A percentile compares a stretch with the other conserved stretches of the same genome.
Evolutionary conservation across 768 basidiomycete genomes (phyloP).

Genomic region (Lactifluus volemus): DNA sequence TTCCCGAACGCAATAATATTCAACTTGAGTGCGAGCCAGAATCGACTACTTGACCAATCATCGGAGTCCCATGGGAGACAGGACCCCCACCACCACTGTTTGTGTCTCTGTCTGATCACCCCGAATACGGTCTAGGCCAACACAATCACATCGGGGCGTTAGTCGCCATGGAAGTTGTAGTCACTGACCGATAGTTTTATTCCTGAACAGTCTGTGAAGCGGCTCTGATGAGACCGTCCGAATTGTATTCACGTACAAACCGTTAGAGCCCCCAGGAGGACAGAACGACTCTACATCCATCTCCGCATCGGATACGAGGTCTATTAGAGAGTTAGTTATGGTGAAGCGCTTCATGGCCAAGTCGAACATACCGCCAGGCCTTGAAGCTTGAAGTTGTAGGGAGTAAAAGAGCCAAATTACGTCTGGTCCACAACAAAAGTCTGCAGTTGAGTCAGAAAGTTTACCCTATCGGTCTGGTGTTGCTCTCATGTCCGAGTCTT

Average conservation of each 20-base stretch:
- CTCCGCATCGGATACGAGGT: slow-evolving; percentile 35
- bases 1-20: no score
- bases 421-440: slow-evolving; percentile 28
- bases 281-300: slow-evolving; percentile 32
- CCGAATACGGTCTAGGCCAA: no score
- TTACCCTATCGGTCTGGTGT: slow-evolving; percentile 34
- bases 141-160: no score
- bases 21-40: no score
- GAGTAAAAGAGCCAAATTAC: slow-evolving; percentile 31
- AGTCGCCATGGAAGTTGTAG: no score
- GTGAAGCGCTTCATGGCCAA: neutral
- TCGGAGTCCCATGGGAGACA: no score
- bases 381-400: no score
- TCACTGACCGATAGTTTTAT: no score
- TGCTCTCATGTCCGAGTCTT: slow-evolving; percentile 22
- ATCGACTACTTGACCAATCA: no score
- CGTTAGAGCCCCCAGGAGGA: slow-evolving; percentile 22
- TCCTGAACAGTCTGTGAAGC: no score
- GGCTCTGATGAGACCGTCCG: slow-evolving; percentile 32
- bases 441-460: slow-evolving; percentile 28
- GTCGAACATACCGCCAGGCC: slow-evolving; percentile 25
- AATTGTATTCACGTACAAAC: slow-evolving; percentile 26
- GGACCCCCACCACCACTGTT: no score
- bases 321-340: slow-evolving; percentile 17
- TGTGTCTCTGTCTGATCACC: no score